Evolutionary conservation across 768 basidiomycete species (phyloP).

Genomic region (Russula ochroleuca): DNA sequence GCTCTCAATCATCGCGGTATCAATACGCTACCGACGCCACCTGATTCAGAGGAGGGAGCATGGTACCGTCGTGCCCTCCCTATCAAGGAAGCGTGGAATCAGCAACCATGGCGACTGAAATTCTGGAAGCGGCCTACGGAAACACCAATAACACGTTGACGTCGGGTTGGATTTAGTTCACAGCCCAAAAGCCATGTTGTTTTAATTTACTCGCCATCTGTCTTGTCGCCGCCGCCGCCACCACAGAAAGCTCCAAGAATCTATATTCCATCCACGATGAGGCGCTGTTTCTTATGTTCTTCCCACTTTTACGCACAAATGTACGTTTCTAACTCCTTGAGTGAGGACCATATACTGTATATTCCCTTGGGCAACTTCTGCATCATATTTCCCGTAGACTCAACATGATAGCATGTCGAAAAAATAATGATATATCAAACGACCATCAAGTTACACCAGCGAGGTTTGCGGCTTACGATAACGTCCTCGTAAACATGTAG

Average conservation of each 20-base stretch:
- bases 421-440: neutral
- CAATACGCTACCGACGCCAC: conserved; percentile 32
- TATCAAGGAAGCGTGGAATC: neutral
- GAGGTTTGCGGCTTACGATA: neutral
- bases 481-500: neutral
- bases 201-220: neutral
- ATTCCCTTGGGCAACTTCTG: neutral
- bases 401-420: neutral
- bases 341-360: neutral
- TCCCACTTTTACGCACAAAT: neutral
- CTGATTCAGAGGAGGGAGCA: conserved; percentile 33
- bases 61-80: neutral
- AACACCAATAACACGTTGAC: neutral
- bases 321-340: neutral
- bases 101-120: neutral
- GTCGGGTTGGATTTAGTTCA: neutral
- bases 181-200: neutral
- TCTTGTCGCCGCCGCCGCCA: neutral
- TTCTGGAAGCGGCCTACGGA: conserved; percentile 7
- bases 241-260: neutral
- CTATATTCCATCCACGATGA: neutral
- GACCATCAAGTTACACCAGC: neutral
- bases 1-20: neutral
- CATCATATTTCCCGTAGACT: neutral
- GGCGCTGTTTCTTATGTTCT: neutral